Evolutionary conservation across 164 flowering plant species (phyloP).

Genomic region (Magnolia officinalis): DNA sequence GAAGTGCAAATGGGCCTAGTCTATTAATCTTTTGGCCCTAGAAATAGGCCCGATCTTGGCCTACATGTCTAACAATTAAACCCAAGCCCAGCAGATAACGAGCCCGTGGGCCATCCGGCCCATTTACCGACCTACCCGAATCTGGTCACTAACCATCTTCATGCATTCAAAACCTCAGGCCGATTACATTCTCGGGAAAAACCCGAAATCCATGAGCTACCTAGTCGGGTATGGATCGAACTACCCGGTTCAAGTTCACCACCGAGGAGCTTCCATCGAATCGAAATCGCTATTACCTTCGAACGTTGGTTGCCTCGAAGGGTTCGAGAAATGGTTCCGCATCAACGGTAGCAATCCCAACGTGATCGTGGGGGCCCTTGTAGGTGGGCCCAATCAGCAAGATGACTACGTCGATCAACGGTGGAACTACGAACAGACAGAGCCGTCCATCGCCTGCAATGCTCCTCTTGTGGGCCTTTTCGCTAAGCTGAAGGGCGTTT

Average conservation of each 20-base stretch:
- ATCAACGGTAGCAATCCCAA: conserved; percentile 61
- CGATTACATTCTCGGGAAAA: conserved; percentile 86
- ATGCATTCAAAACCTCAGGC: conserved; percentile 34
- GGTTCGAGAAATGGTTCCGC: conserved; percentile 71
- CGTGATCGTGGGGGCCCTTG: conserved; percentile 64
- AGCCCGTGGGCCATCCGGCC: too few relatives aligned
- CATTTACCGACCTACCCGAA: too few relatives aligned
- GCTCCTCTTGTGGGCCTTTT: conserved; percentile 86
- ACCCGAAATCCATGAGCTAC: conserved; percentile 79
- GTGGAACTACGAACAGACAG: conserved; percentile 63
- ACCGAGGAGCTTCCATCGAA: conserved; percentile 75
- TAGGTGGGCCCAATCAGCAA: conserved; percentile 75
- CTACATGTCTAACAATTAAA: too few relatives aligned
- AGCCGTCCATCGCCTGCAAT: conserved; percentile 58
- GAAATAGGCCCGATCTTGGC: too few relatives aligned
- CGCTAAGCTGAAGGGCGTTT: conserved; percentile 49
- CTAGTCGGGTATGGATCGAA: conserved; percentile 66
- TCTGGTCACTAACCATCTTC: too few relatives aligned
- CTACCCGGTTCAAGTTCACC: conserved; percentile 71
- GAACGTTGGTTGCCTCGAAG: conserved; percentile 55
- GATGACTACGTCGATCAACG: conserved; percentile 62
- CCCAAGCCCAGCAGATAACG: too few relatives aligned
- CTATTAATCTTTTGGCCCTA: too few relatives aligned
- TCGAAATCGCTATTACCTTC: conserved; percentile 29
- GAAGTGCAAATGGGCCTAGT: too few relatives aligned